Percentiles rank a stretch among this genome's conserved stretches.
phyloP scores from a whole-genome alignment of 2,329 filamentous ascomycete species.

The Epichloe gansuensis region DNA sequence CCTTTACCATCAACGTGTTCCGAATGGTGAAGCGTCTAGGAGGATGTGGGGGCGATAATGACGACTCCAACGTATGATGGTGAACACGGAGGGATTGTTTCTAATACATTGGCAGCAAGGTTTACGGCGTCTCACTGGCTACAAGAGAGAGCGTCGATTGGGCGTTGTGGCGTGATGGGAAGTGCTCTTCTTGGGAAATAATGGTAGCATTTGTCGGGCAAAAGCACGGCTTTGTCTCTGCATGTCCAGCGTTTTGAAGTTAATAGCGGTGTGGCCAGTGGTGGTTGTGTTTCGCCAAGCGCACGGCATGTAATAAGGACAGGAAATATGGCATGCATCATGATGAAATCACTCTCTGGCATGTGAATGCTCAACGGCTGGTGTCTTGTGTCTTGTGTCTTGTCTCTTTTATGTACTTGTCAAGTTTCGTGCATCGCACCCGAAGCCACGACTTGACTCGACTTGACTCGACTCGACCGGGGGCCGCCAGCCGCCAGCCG shows the following conservation, averaged over 20 bases:
- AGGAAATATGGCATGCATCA: no score
- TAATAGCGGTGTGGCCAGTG: no score
- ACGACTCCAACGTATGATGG: conserved; percentile 3
- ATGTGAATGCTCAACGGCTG: no score
- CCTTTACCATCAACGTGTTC: conserved; percentile 77
- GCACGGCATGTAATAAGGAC: no score
- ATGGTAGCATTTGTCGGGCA: not conserved
- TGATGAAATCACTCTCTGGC: no score
- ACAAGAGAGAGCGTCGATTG: not conserved
- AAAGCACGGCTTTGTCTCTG: no score
- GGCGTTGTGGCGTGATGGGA: not conserved
- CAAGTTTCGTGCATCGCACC: no score
- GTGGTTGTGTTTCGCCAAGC: no score
- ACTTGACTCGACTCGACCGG: not conserved
- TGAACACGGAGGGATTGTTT: not conserved
- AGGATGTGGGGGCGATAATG: conserved; percentile 32
- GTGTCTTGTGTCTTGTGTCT: no score
- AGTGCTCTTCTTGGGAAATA: not conserved
- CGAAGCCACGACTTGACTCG: not conserved
- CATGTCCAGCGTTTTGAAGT: no score
- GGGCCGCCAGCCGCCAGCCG: not conserved
- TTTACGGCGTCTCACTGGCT: not conserved
- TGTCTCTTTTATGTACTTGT: no score
- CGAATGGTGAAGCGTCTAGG: conserved; percentile 52
- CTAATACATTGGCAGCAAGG: not conserved